These are phyloP conservation scores for Metroxylon sagu DNA, from an alignment of 176 grass and related monocot genomes.

Conservation along the genomic window DNA sequence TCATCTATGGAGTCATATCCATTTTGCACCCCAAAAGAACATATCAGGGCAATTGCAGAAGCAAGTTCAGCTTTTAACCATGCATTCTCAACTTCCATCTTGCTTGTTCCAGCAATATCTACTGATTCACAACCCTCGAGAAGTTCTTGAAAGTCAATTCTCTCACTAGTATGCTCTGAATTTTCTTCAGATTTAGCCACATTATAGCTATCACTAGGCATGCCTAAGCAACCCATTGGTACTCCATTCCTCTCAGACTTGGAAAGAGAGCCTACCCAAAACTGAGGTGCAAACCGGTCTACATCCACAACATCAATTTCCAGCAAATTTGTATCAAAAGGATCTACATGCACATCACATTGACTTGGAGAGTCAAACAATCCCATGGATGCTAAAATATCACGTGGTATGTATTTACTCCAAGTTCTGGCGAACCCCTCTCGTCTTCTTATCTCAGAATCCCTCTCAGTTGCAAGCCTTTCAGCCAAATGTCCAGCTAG, in stretches of 20 bases:
- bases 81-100: conserved; percentile 88
- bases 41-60: conserved; percentile 71
- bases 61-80: conserved; percentile 92
- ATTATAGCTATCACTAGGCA: conserved; percentile 26
- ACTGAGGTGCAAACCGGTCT: conserved; percentile 59
- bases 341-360: conserved; percentile 67
- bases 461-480: conserved; percentile 71
- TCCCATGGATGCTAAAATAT: conserved; percentile 81
- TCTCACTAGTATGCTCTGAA: conserved; percentile 37
- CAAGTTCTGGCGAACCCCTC: conserved; percentile 73
- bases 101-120: conserved; percentile 81
- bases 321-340: conserved; percentile 74
- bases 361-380: conserved; percentile 77
- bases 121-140: conserved; percentile 48
- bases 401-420: conserved; percentile 61
- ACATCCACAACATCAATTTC: conserved; percentile 76
- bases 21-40: conserved; percentile 48
- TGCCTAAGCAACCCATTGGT: conserved; percentile 29
- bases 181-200: conserved; percentile 46
- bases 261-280: conserved; percentile 42
- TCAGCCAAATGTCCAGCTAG: conserved; percentile 79
- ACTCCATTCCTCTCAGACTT: conserved; percentile 45
- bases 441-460: conserved; percentile 63
- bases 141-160: conserved; percentile 53
- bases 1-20: conserved; percentile 58